Base-by-base conservation (phyloP, 116 monocot genomes). In the Iris pallida region DNA sequence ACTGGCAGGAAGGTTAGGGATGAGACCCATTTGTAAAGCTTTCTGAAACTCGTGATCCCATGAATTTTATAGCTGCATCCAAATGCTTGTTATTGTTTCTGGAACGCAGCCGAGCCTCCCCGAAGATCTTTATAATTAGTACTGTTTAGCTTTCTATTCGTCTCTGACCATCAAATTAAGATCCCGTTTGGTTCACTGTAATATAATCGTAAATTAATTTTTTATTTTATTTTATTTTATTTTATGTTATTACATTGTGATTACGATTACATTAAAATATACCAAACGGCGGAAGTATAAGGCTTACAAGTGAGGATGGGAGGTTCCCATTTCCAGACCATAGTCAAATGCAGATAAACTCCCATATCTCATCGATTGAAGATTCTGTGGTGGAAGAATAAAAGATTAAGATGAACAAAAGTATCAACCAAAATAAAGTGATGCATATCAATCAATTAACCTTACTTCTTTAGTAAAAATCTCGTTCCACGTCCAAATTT, bases 381-480 rank as follows among this genome's bases (percentile, higher is more conserved):
- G 60, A 64, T 71, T 80, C 84, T 85, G 4, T 10, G 14, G 6
- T 41, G 4, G 42, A 64, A n/a, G 13, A 45, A 7, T 6, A 53
- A 14, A n/a, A n/a, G n/a, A n/a, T n/a, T n/a, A n/a, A n/a, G n/a
- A n/a, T n/a, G n/a, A n/a, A n/a, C n/a, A n/a, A n/a, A 40, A 41
- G n/a, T 7, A 5, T 14, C n/a, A 16, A 1, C 5, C 0, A 59
- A 9, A 41, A 14, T 46, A 15, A 52, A 52, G n/a, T 10, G 13
- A 19, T 16, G 54, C 4, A 20, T 4, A 42, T 61, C 4, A 3
- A 61, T 61, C 8, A 12, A 61, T 17, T 61, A n/a, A 13, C 63
- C 85, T 88, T 88, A 95, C 95, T 70, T 84, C 69, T 80, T 84
- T 84, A 6, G 82, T 57, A 55, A 88, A 71, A 5, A 86, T 73